Base-by-base conservation (phyloP, 2,329 filamentous ascomycete genomes). In the Cylindrodendrum hubeiense region DNA sequence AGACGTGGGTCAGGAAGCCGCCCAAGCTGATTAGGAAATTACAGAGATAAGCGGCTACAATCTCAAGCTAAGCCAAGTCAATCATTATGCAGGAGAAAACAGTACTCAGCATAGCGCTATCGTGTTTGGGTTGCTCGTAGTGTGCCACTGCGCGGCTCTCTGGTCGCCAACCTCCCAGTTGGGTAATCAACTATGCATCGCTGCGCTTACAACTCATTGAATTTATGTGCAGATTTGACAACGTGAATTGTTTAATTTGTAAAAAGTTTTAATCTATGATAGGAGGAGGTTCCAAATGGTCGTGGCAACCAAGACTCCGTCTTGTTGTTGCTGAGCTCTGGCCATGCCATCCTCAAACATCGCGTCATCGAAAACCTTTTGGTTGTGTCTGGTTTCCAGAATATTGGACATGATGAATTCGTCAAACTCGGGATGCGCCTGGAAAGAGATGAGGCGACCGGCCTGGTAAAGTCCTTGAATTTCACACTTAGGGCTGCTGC, bases 371-470 rank as follows among this genome's bases (percentile, higher is more conserved):
- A 78, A 76, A 37, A 77, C 63, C 21, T 71, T 67, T n/a, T 73
- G 67, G 0, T 68, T 54, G 44, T 74, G 71, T 26, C 77, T 70
- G n/a, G 62, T 50, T 28, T 74, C 60, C 65, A 79, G 70, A 3
- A 79, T 66, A 21, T 75, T 71, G 2, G 73, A 71, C 75, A 82
- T 82, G 60, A 79, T 78, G n/a, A 72, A 70, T 1, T 69, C 69
- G 9, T 79, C 78, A 61, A 81, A 83, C 56, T 84, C 82, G 1
- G 82, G 82, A 28, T 84, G 82, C 0, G 79, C 82, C 52, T 84
- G 82, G 17, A 84, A 76, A 1, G 80, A 79, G 13, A 84, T 72
- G 15, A 82, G 55, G 2, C 75, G 71, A 0, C 72, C 67, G 0
- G 79, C 76, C 41, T 75, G 71, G 65, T 82, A 82, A 0, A 84